These are phyloP conservation scores for Eucalyptus pauciflora DNA, from an alignment of 345 rosid genomes.

Conservation along the genomic window DNA sequence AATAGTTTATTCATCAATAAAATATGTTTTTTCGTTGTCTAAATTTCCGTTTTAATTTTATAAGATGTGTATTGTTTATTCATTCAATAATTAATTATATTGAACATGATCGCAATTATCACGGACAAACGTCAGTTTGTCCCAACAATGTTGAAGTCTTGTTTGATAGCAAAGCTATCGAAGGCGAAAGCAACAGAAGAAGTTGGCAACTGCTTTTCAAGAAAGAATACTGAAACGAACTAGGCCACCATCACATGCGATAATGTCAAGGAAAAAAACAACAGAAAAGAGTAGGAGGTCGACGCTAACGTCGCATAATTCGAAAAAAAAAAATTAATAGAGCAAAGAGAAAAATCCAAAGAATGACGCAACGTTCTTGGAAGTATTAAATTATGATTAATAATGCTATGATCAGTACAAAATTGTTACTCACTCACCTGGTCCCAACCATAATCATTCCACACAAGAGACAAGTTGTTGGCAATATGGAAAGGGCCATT, in stretches of 20 bases:
- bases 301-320: neutral
- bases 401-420: neutral
- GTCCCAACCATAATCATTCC: conserved; percentile 92
- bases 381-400: neutral
- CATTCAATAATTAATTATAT: neutral
- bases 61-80: neutral
- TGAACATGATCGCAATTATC: neutral
- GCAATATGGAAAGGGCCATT: conserved; percentile 70
- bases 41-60: neutral
- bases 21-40: neutral
- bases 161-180: neutral
- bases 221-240: neutral
- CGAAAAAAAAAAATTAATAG: neutral
- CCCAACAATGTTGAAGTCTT: neutral
- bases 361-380: neutral
- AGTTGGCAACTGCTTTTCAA: neutral
- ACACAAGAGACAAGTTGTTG: conserved; percentile 42
- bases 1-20: neutral
- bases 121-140: neutral
- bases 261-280: neutral
- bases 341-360: neutral
- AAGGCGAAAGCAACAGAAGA: neutral
- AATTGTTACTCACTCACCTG: conserved; percentile 19
- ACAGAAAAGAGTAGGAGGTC: neutral
- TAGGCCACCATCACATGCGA: neutral